These are phyloP conservation scores for Diphasiastrum complanatum DNA, from an alignment of 83 land plant species.

Conservation along the genomic window DNA sequence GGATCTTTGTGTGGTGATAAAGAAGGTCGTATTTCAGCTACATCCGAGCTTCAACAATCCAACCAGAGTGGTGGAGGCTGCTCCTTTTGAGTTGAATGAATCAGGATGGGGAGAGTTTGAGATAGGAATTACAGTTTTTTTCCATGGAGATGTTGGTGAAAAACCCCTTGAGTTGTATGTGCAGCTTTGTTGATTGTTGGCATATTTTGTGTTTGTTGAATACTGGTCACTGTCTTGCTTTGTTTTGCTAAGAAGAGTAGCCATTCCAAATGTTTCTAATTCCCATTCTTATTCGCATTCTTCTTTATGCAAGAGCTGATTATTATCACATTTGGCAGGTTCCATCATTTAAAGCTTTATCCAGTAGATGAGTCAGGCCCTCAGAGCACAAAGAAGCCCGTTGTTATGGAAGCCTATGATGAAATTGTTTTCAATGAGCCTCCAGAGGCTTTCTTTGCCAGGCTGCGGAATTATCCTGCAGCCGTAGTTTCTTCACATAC, in stretches of 20 bases:
- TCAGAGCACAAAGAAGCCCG: slow-evolving; percentile 82
- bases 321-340: slow-evolving; percentile 35
- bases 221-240: background rate
- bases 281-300: background rate
- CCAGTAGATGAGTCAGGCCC: slow-evolving; percentile 78
- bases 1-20: slow-evolving; percentile 65
- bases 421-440: slow-evolving; percentile 86
- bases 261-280: background rate
- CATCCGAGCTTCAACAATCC: slow-evolving; percentile 92
- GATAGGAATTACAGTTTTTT: slow-evolving; percentile 70
- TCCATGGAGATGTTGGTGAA: slow-evolving; percentile 73
- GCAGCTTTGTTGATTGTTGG: background rate
- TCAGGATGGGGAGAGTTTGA: slow-evolving; percentile 98
- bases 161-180: slow-evolving; percentile 77
- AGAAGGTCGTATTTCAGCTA: slow-evolving; percentile 79
- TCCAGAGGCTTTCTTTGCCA: slow-evolving; percentile 56
- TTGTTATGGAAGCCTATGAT: slow-evolving; percentile 79
- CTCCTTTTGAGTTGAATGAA: slow-evolving; percentile 87
- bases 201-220: too few species aligned
- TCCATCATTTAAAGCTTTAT: slow-evolving; percentile 71
- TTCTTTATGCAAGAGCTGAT: background rate
- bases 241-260: background rate
- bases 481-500: slow-evolving; percentile 44
- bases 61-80: slow-evolving; percentile 63
- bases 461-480: slow-evolving; percentile 68